These are phyloP conservation scores for Brettanomyces anomalus DNA, from an alignment of 805 yeast species.

Conservation along the genomic window DNA sequence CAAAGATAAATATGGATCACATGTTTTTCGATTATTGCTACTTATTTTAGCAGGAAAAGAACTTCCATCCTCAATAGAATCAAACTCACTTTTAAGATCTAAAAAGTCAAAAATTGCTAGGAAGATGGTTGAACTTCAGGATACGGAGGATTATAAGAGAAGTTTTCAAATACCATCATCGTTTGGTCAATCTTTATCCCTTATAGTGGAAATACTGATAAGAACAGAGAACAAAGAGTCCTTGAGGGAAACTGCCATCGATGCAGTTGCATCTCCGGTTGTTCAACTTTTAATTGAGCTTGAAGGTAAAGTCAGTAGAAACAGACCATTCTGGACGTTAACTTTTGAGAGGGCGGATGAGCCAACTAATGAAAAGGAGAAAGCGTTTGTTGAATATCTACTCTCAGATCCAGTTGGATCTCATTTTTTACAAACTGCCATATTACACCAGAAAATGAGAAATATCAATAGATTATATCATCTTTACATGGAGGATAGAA, in stretches of 20 bases:
- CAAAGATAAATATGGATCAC: slow-evolving; percentile 78
- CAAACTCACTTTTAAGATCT: slow-evolving; percentile 69
- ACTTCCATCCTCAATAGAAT: slow-evolving; percentile 61
- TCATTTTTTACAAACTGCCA: slow-evolving; percentile 72
- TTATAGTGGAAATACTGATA: slow-evolving; percentile 35
- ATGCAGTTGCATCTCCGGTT: slow-evolving; percentile 82
- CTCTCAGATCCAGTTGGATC: slow-evolving; percentile 88
- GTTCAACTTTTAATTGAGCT: slow-evolving; percentile 67
- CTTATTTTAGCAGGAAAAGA: slow-evolving; percentile 70
- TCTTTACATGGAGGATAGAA: slow-evolving; percentile 64
- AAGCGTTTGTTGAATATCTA: slow-evolving; percentile 74
- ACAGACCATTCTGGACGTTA: slow-evolving; percentile 59
- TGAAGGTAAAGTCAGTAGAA: slow-evolving; percentile 74
- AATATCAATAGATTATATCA: slow-evolving; percentile 63
- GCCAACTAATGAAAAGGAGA: slow-evolving; percentile 52
- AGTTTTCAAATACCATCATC: slow-evolving; percentile 63
- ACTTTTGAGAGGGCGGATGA: slow-evolving; percentile 44
- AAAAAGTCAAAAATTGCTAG: slow-evolving; percentile 83
- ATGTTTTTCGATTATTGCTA: slow-evolving; percentile 66
- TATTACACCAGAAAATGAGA: slow-evolving; percentile 57
- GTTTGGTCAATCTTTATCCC: slow-evolving; percentile 52
- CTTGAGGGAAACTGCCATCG: slow-evolving; percentile 65
- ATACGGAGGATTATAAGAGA: slow-evolving; percentile 59
- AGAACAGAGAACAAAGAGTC: slow-evolving; percentile 31
- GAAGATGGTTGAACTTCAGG: slow-evolving; percentile 84